Evolutionary conservation across 2,329 filamentous ascomycete genomes (phyloP).

Genomic region (Parascedosporium putredinis): DNA sequence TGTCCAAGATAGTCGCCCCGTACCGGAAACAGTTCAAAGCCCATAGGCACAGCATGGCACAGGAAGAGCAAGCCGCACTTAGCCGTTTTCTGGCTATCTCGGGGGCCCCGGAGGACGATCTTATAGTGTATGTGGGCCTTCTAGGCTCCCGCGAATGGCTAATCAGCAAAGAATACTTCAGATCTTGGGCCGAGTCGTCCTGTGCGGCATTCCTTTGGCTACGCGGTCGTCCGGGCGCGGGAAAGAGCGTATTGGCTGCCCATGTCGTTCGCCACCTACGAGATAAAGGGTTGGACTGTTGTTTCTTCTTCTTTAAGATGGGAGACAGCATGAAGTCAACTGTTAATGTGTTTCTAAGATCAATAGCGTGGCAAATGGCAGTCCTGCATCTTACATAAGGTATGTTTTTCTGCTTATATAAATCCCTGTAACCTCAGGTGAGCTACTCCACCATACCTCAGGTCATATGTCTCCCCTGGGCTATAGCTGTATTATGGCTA

Average conservation of each 20-base stretch:
- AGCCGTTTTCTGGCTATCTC: constrained; percentile 11
- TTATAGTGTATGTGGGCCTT: neutral
- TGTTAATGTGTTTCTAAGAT: neutral
- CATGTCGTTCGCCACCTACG: constrained; percentile 12
- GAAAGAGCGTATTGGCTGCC: constrained; percentile 14
- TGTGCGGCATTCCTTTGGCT: neutral
- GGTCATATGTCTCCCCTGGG: neutral
- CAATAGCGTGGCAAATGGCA: constrained; percentile 1
- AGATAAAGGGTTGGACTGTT: constrained; percentile 7
- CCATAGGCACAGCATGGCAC: neutral
- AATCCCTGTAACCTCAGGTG: neutral
- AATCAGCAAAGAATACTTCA: neutral
- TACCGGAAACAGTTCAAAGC: neutral
- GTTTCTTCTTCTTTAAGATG: constrained; percentile 14
- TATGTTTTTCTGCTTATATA: neutral
- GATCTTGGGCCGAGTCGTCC: neutral
- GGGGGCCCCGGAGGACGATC: neutral
- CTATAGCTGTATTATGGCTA: neutral
- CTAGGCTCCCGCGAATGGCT: constrained; percentile 1
- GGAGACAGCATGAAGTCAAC: constrained; percentile 7
- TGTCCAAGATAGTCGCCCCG: constrained; percentile 13
- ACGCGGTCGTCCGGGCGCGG: constrained; percentile 13
- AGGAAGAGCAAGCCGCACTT: constrained; percentile 5
- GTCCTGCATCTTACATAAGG: neutral
- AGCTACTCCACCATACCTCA: neutral